Conservation (phyloP, 257 asterid genomes). For the Primulina huaijiensis region DNA sequence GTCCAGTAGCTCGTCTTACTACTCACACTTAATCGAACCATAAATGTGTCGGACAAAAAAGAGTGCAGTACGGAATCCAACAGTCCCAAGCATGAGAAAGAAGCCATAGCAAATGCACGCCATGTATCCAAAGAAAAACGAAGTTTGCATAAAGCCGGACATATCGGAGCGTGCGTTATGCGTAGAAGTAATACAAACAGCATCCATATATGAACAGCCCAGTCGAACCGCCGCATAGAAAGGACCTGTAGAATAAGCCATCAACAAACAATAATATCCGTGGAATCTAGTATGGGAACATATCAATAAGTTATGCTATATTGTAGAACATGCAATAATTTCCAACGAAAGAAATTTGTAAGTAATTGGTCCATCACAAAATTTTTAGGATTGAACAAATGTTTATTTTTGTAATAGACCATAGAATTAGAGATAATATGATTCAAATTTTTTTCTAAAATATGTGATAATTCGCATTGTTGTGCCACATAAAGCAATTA, state of each 20-base stretch:
- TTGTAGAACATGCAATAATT: no score
- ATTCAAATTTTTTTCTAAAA: no score
- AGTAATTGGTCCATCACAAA: background rate
- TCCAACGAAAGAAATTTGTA: background rate
- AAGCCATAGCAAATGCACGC: slow-evolving; percentile 53
- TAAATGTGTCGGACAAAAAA: background rate
- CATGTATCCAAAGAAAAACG: slow-evolving; percentile 67
- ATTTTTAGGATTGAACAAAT: background rate
- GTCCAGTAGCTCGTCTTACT: slow-evolving; percentile 2
- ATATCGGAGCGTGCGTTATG: slow-evolving; percentile 44
- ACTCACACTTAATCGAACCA: slow-evolving; percentile 35
- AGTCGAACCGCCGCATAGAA: slow-evolving; percentile 48
- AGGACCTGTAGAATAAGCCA: slow-evolving; percentile 30
- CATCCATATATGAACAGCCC: slow-evolving; percentile 40
- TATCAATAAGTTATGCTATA: no score
- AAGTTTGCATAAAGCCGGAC: slow-evolving; percentile 66
- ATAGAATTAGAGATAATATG: background rate
- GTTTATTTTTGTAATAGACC: background rate
- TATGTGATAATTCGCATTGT: no score
- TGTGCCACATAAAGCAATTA: no score
- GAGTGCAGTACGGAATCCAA: slow-evolving; percentile 40
- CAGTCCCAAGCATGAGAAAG: slow-evolving; percentile 51
- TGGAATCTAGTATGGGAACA: no score
- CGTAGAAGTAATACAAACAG: slow-evolving; percentile 43
- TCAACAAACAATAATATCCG: background rate